Percentiles rank a stretch among this genome's conserved stretches.
These are phyloP conservation scores for Jamesozyma jinghongensis DNA, from an alignment of 805 yeast species.

Conservation along the genomic window DNA sequence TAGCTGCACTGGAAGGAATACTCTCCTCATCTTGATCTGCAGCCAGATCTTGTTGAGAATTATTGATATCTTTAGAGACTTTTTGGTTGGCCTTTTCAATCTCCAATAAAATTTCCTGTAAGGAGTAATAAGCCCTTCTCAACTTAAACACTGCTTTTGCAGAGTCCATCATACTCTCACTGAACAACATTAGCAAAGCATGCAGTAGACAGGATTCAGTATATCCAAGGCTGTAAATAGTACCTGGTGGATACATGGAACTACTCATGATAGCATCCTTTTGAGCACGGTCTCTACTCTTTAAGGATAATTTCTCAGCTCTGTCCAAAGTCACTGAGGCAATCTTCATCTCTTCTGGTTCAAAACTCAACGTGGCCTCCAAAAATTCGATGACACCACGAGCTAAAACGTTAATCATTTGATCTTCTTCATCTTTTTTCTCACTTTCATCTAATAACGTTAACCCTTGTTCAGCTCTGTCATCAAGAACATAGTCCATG, in stretches of 20 bases:
- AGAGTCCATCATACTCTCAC: conserved; percentile 80
- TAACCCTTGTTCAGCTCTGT: conserved; percentile 63
- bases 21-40: conserved; percentile 1
- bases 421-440: conserved; percentile 36
- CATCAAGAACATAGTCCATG: conserved; percentile 86
- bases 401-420: conserved; percentile 62
- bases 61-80: background rate
- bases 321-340: conserved; percentile 67
- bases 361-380: conserved; percentile 91
- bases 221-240: conserved; percentile 84
- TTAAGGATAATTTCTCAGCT: conserved; percentile 64
- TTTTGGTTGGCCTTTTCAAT: conserved; percentile 33
- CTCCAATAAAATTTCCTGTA: conserved; percentile 63
- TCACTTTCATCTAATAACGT: conserved; percentile 32
- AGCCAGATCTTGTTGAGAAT: background rate
- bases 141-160: conserved; percentile 84
- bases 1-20: conserved; percentile 13
- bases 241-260: conserved; percentile 79
- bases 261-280: conserved; percentile 52
- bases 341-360: conserved; percentile 71
- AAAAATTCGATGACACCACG: conserved; percentile 80
- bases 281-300: conserved; percentile 52
- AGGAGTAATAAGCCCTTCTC: conserved; percentile 77
- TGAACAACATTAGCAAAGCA: conserved; percentile 78
- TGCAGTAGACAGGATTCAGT: conserved; percentile 81